Evolutionary conservation across 1,284 basidiomycete species (phyloP).

Genomic region (Phellopilus nigrolimitatus): DNA sequence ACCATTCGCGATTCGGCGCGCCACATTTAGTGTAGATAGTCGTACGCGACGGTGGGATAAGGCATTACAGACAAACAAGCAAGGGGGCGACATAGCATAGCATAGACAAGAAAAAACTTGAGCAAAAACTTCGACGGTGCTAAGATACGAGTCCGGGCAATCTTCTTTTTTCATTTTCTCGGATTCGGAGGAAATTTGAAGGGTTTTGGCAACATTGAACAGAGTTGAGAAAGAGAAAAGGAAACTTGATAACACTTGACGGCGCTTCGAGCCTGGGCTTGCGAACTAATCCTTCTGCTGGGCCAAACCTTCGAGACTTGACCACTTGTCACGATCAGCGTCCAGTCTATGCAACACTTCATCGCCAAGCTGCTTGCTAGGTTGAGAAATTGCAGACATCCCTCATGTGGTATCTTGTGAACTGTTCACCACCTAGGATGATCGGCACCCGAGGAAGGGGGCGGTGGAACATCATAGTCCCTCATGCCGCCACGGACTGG

Average conservation of each 20-base stretch:
- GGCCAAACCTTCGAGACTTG: slow-evolving; percentile 8
- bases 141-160: slow-evolving; percentile 15
- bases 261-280: slow-evolving; percentile 22
- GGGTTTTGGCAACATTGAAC: slow-evolving; percentile 12
- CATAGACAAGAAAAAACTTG: slow-evolving; percentile 36
- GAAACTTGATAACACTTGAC: slow-evolving; percentile 31
- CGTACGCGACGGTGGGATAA: slow-evolving; percentile 23
- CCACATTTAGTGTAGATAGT: slow-evolving; percentile 3
- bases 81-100: slow-evolving; percentile 32
- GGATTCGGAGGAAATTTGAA: not conserved
- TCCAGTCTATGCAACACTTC: not conserved
- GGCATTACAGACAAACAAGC: slow-evolving; percentile 43
- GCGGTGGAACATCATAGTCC: slow-evolving; percentile 39
- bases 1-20: slow-evolving; percentile 1
- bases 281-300: slow-evolving; percentile 5
- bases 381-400: not conserved
- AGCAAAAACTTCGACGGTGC: slow-evolving; percentile 25
- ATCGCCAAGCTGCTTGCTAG: slow-evolving; percentile 9
- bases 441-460: slow-evolving; percentile 24
- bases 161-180: slow-evolving; percentile 20
- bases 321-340: slow-evolving; percentile 1
- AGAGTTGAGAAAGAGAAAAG: slow-evolving; percentile 23
- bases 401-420: not conserved
- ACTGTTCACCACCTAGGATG: slow-evolving; percentile 40
- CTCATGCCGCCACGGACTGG: slow-evolving; percentile 42